These are phyloP conservation scores for Colletotrichum spinosum DNA, from an alignment of 2,329 filamentous ascomycete genomes.

Conservation along the genomic window DNA sequence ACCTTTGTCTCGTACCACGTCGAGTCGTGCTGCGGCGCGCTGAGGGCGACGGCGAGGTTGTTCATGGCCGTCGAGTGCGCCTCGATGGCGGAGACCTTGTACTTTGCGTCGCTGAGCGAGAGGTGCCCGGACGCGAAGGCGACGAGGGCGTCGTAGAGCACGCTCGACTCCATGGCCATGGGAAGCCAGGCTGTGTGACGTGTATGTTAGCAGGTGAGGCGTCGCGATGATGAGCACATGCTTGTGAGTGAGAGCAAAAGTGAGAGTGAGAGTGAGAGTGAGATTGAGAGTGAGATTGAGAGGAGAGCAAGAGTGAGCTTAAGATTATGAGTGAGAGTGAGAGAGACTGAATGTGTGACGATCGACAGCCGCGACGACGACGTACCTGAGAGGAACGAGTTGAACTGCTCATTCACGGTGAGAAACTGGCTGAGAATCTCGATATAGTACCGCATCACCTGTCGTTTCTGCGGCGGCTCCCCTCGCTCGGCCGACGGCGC, in stretches of 20 bases:
- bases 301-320: not conserved
- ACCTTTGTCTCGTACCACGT: conserved; percentile 36
- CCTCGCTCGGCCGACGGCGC: conserved; percentile 2
- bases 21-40: conserved; percentile 15
- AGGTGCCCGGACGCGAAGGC: conserved; percentile 34
- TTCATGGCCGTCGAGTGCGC: conserved; percentile 30
- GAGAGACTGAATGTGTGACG: not conserved
- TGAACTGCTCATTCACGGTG: conserved; percentile 33
- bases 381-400: conserved; percentile 33
- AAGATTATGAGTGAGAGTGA: no score
- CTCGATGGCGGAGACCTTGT: conserved; percentile 24
- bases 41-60: conserved; percentile 24
- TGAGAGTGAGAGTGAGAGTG: not conserved
- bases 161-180: conserved; percentile 38
- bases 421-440: conserved; percentile 29
- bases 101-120: conserved; percentile 23
- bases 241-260: not conserved
- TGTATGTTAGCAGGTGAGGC: not conserved
- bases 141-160: conserved; percentile 35
- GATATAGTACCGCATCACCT: conserved; percentile 33
- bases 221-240: not conserved
- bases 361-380: not conserved
- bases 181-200: conserved; percentile 22
- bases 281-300: not conserved
- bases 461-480: conserved; percentile 28